Evolutionary conservation across 1,284 basidiomycete genomes (phyloP).

Genomic region (Ganoderma lingzhi): DNA sequence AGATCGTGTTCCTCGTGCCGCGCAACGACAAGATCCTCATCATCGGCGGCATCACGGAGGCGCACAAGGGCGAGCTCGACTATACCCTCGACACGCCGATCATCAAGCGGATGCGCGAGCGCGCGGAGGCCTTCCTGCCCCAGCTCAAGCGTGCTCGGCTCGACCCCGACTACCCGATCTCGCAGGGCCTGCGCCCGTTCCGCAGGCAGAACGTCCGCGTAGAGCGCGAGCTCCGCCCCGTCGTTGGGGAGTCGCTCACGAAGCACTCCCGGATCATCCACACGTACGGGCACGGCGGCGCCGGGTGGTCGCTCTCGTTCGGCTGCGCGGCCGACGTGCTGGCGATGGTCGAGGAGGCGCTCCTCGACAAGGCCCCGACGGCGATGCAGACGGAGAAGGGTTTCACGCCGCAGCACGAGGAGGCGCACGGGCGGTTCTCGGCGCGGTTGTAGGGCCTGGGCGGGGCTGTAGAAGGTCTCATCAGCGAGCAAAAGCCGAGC

Average conservation of each 20-base stretch:
- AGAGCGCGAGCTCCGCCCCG: conserved; percentile 41
- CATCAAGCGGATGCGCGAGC: conserved; percentile 44
- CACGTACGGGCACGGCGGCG: conserved; percentile 46
- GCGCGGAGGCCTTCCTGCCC: conserved; percentile 44
- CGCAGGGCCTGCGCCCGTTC: conserved; percentile 47
- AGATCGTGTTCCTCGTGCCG: conserved; percentile 46
- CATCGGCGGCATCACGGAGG: conserved; percentile 43
- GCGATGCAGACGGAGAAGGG: conserved; percentile 2
- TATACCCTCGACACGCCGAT: conserved; percentile 44
- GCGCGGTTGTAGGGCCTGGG: conserved; percentile 5
- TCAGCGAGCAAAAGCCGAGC: conserved; percentile 4
- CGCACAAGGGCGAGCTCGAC: conserved; percentile 41
- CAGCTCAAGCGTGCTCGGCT: conserved; percentile 42
- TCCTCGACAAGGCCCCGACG: conserved; percentile 5
- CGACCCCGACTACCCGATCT: conserved; percentile 41
- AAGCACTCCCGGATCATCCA: conserved; percentile 43
- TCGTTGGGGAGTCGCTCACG: conserved; percentile 26
- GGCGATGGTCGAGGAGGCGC: conserved; percentile 21
- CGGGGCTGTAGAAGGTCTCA: not conserved
- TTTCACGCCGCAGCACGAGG: not conserved
- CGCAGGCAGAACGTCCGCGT: conserved; percentile 45
- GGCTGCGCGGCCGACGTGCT: conserved; percentile 21
- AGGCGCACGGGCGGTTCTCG: conserved; percentile 3
- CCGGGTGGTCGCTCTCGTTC: conserved; percentile 32
- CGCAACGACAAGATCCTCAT: conserved; percentile 44